Conservation (phyloP, 2,329 filamentous ascomycete species). For the Tolypocladium cylindrosporum region DNA sequence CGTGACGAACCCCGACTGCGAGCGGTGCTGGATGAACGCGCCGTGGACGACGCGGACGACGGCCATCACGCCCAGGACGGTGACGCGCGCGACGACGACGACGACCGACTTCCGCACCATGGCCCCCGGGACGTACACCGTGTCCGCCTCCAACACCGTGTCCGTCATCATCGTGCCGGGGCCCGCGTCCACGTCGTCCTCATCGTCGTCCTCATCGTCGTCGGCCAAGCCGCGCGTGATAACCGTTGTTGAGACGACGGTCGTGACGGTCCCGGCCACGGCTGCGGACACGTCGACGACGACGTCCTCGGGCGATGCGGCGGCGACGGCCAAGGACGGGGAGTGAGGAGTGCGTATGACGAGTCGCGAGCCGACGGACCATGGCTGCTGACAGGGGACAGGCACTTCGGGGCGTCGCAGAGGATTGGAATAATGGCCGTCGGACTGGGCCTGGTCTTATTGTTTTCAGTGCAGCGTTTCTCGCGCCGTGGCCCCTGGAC, state of each 20-base stretch:
- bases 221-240: neutral
- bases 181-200: neutral
- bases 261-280: neutral
- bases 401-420: no score
- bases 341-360: no score
- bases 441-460: no score
- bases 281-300: neutral
- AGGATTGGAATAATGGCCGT: no score
- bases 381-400: no score
- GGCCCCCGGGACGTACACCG: neutral
- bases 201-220: neutral
- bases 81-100: neutral
- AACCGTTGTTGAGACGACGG: conserved; percentile 2
- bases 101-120: neutral
- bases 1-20: conserved; percentile 20
- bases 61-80: neutral
- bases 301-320: no score
- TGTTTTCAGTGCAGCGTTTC: neutral
- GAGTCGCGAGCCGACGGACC: no score
- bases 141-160: conserved; percentile 1
- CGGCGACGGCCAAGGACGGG: neutral
- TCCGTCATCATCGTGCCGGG: conserved; percentile 2
- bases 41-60: neutral
- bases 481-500: neutral
- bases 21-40: conserved; percentile 9